These are phyloP conservation scores for Fusarium nisikadoi DNA, from an alignment of 2,329 filamentous ascomycete species.

Conservation along the genomic window DNA sequence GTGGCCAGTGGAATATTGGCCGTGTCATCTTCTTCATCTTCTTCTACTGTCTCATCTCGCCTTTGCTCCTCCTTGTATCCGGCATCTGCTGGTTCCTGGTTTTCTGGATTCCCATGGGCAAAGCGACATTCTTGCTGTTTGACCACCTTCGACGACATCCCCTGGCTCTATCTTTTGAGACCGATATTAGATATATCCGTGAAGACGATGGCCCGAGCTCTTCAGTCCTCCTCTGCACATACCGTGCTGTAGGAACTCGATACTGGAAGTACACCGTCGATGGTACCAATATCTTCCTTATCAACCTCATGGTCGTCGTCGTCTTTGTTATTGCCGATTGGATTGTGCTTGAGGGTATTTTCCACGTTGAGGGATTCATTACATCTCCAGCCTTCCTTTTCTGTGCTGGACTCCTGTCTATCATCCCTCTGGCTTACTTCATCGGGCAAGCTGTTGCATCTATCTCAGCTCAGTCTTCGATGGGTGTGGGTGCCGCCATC, in stretches of 20 bases:
- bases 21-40: constrained; percentile 95
- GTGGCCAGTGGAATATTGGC: constrained; percentile 94
- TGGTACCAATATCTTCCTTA: constrained; percentile 98
- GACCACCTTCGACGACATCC: constrained; percentile 93
- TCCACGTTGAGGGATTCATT: constrained; percentile 77
- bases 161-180: constrained; percentile 91
- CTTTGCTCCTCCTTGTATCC: constrained; percentile 85
- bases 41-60: constrained; percentile 93
- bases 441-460: constrained; percentile 98
- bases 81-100: constrained; percentile 95
- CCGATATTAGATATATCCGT: constrained; percentile 80
- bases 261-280: constrained; percentile 99
- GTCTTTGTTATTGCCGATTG: constrained; percentile 95
- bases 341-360: constrained; percentile 74
- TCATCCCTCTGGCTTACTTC: constrained; percentile 97
- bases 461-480: constrained; percentile 97
- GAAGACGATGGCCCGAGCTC: constrained; percentile 77
- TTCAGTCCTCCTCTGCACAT: constrained; percentile 94
- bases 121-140: constrained; percentile 88
- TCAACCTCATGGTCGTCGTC: constrained; percentile 95
- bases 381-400: constrained; percentile 91
- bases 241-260: constrained; percentile 90
- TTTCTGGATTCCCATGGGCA: constrained; percentile 98
- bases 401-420: constrained; percentile 83
- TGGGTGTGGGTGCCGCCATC: constrained; percentile 96